Evolutionary conservation across 257 asterid genomes (phyloP), one percentile per base, ranked within the genome.

Genomic region (Voacanga thouarsii): DNA sequence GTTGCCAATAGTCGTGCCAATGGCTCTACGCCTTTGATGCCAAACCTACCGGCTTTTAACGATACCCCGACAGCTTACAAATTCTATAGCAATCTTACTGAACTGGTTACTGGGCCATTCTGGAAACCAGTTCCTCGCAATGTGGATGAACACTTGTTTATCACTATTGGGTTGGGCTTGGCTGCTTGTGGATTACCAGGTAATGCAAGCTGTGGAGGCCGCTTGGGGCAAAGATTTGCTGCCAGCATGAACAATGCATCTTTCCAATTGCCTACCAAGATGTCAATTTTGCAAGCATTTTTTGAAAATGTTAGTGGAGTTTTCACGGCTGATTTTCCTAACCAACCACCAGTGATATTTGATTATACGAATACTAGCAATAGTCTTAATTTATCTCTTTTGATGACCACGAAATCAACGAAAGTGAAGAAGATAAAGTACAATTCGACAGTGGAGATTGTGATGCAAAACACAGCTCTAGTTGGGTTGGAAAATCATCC

Each of bases 231-330:
- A 23, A 82, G 81, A 59, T 12, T 93, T 0, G 92, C 88, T 0
- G 96, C 96, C 1, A 89, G 89, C 81, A 92, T 92, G 97, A 92
- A 92, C 77, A 91, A 91, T 21, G 95, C 73, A 0, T 92, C 97
- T 6, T 92, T 92, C 78, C 87, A 83, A 67, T 59, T 89, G 2
- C 95, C 95, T 12, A 81, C 57, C 2, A 78, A 12, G 50, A 18
- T 89, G 77, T 89, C 97, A 18, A 72, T 93, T 67, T 82, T 93
- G 4, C 91, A 93, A 75, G 97, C 97, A 3, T 83, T 75, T 47
- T 89, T 19, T n/a, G 26, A 67, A 12, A 74, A 78, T 5, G 26
- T 68, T 0, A 51, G 69, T 4, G 80, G 85, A 51, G 55, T 75
- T 44, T 82, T 69, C 71, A 71, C 83, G 30, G 60, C 79, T 3